phyloP scores from a whole-genome alignment of 106 monocot genomes.

The Platanthera zijinensis region DNA sequence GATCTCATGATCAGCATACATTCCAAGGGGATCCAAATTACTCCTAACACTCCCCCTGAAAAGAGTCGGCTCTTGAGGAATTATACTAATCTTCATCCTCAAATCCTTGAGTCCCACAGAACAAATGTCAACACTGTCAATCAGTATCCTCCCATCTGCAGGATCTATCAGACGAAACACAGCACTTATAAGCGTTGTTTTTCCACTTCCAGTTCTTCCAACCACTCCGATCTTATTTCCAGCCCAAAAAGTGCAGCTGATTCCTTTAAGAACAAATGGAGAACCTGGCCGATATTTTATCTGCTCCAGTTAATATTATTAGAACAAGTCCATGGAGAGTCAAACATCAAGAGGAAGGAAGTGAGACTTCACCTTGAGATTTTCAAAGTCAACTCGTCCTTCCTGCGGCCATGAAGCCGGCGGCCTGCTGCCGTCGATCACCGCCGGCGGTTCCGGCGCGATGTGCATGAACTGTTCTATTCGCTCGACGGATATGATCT shows the following conservation, averaged over 20 bases:
- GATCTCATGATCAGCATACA: constrained; percentile 53
- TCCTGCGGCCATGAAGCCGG: constrained; percentile 59
- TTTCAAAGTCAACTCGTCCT: constrained; percentile 69
- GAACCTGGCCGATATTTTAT: constrained; percentile 34
- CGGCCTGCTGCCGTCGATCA: constrained; percentile 42
- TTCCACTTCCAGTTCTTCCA: constrained; percentile 69
- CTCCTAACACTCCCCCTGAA: constrained; percentile 60
- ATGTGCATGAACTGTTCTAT: constrained; percentile 79
- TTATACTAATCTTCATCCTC: constrained; percentile 67
- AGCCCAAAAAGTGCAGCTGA: constrained; percentile 53
- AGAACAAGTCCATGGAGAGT: neutral
- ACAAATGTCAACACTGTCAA: constrained; percentile 56
- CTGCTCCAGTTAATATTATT: constrained; percentile 20
- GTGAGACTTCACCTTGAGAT: constrained; percentile 41
- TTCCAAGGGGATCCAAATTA: constrained; percentile 65
- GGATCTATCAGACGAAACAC: constrained; percentile 67
- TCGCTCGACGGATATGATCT: constrained; percentile 73
- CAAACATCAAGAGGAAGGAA: neutral
- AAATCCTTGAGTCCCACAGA: constrained; percentile 61
- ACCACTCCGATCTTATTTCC: constrained; percentile 68
- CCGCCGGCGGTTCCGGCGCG: constrained; percentile 52
- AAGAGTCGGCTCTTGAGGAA: constrained; percentile 76
- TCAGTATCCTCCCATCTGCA: constrained; percentile 39
- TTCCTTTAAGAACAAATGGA: constrained; percentile 61
- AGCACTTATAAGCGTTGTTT: constrained; percentile 68